These are phyloP conservation scores for Xylaria sp. DNA, from an alignment of 2,329 filamentous ascomycete species.

Conservation along the genomic window DNA sequence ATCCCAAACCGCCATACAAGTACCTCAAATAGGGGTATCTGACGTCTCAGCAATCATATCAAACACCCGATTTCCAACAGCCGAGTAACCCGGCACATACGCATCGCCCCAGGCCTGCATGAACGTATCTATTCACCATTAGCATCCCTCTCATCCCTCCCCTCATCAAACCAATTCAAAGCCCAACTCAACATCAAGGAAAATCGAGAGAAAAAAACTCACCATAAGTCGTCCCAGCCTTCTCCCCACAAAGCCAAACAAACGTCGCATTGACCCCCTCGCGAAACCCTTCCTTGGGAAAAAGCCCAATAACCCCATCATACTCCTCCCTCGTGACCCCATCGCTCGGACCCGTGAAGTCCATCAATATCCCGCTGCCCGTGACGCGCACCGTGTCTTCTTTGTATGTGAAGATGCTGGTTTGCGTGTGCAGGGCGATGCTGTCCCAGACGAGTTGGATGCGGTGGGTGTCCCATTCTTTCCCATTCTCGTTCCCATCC, in stretches of 20 bases:
- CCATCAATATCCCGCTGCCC: constrained; percentile 33
- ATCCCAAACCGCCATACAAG: too few species aligned
- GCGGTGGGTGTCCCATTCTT: constrained; percentile 34
- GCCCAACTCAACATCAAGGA: background rate
- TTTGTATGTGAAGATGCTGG: constrained; percentile 38
- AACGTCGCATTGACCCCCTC: constrained; percentile 35
- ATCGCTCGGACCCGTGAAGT: constrained; percentile 34
- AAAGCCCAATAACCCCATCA: constrained; percentile 30
- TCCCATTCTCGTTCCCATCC: too few species aligned
- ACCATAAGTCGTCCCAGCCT: constrained; percentile 37
- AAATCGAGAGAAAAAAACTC: constrained; percentile 15
- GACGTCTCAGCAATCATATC: background rate
- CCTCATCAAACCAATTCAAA: too few species aligned
- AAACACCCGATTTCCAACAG: constrained; percentile 5
- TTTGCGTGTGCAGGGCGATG: constrained; percentile 42
- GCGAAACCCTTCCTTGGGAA: constrained; percentile 34
- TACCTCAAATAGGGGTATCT: background rate
- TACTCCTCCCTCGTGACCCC: constrained; percentile 34
- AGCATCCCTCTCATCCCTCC: background rate
- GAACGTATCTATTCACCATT: constrained; percentile 7
- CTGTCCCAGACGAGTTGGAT: constrained; percentile 45
- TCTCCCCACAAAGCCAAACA: constrained; percentile 37
- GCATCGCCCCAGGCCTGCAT: constrained; percentile 13
- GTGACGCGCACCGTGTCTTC: constrained; percentile 37
- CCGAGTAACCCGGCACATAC: constrained; percentile 9